Evolutionary conservation across 495 filamentous ascomycete genomes (phyloP).

Genomic region (Penicillium daleae): DNA sequence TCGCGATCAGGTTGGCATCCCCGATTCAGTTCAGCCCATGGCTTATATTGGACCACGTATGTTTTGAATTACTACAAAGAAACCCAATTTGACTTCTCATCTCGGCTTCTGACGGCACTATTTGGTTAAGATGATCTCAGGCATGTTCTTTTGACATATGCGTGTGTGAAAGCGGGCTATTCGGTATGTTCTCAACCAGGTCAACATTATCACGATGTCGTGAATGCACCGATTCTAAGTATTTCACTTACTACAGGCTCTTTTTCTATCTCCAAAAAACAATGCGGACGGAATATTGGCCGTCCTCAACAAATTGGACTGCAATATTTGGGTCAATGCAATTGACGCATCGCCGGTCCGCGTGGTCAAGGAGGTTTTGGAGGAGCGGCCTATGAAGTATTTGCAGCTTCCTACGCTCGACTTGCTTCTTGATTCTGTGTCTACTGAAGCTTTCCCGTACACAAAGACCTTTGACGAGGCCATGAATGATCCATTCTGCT

Average conservation of each 20-base stretch:
- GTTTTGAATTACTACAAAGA: background rate
- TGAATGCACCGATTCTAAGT: slow-evolving; percentile 1
- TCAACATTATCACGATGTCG: background rate
- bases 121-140: slow-evolving; percentile 11
- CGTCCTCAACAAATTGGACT: background rate
- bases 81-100: background rate
- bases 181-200: slow-evolving; percentile 3
- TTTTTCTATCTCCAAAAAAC: slow-evolving; percentile 11
- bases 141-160: slow-evolving; percentile 12
- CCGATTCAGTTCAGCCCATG: background rate
- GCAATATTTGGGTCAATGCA: slow-evolving; percentile 14
- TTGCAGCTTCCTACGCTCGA: slow-evolving; percentile 11
- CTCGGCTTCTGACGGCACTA: background rate
- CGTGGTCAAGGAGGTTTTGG: slow-evolving; percentile 10
- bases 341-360: slow-evolving; percentile 7
- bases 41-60: slow-evolving; percentile 17
- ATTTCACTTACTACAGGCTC: background rate
- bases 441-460: slow-evolving; percentile 10
- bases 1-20: slow-evolving; percentile 3
- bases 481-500: slow-evolving; percentile 9
- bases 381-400: slow-evolving; percentile 10
- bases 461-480: slow-evolving; percentile 11
- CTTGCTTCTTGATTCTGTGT: slow-evolving; percentile 8
- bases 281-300: slow-evolving; percentile 11
- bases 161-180: slow-evolving; percentile 13